Percentiles rank a stretch among this genome's conserved stretches.
Conservation (phyloP, 805 yeast species). For the Blastobotrys muscicola region DNA sequence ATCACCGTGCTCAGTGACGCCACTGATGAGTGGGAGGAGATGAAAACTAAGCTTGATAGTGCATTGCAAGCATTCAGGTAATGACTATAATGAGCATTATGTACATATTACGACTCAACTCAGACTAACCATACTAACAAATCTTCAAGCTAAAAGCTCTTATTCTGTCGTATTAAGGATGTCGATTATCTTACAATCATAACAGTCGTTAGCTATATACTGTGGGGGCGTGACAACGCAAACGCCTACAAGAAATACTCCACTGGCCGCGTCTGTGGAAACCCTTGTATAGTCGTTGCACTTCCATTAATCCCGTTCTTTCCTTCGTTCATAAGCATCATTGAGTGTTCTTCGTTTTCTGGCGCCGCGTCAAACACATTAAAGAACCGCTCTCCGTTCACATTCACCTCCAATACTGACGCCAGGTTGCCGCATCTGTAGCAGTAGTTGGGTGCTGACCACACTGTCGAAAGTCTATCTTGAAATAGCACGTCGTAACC, state of each 20-base stretch:
- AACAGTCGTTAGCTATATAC: background rate
- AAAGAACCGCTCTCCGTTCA: slow-evolving; percentile 58
- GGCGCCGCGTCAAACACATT: slow-evolving; percentile 98
- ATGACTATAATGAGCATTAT: background rate
- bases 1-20: slow-evolving; percentile 77
- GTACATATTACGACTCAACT: too few relatives aligned
- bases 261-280: slow-evolving; percentile 34
- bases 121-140: too few relatives aligned
- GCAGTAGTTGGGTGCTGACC: slow-evolving; percentile 98
- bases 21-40: slow-evolving; percentile 88
- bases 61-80: slow-evolving; percentile 59
- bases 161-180: background rate
- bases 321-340: slow-evolving; percentile 15
- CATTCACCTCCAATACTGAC: slow-evolving; percentile 82
- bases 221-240: background rate
- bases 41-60: slow-evolving; percentile 70
- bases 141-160: too few relatives aligned
- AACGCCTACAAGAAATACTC: slow-evolving; percentile 46
- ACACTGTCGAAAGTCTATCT: slow-evolving; percentile 87
- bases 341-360: slow-evolving; percentile 43
- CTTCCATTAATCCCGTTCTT: slow-evolving; percentile 26
- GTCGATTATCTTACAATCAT: background rate
- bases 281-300: slow-evolving; percentile 16
- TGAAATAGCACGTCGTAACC: slow-evolving; percentile 89
- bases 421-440: slow-evolving; percentile 96